phyloP scores from a whole-genome alignment of 179 eudicot species.

The Amaranthus tricolor region DNA sequence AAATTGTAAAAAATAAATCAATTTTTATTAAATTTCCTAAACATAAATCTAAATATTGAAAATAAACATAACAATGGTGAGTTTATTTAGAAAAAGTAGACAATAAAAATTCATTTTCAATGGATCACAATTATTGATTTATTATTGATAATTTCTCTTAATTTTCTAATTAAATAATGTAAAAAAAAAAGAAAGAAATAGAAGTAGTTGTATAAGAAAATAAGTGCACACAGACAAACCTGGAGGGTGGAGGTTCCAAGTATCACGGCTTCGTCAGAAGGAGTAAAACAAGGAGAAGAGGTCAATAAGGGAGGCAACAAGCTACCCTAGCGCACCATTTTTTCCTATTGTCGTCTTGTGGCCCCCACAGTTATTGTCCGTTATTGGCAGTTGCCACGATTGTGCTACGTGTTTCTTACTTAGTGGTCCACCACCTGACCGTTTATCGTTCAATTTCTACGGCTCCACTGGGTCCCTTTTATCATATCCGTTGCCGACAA shows the following conservation, averaged over 20 bases:
- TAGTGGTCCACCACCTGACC: conserved; percentile 15
- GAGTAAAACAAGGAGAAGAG: conserved; percentile 15
- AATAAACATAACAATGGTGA: too few species aligned
- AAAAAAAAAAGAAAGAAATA: too few species aligned
- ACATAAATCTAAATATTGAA: too few species aligned
- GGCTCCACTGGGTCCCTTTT: conserved; percentile 16
- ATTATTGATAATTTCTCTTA: too few species aligned
- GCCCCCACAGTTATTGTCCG: conserved; percentile 39
- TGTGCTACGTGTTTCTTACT: conserved; percentile 37
- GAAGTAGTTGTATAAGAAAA: too few species aligned
- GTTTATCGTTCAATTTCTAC: conserved; percentile 33
- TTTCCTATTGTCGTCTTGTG: conserved; percentile 5
- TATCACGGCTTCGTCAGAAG: conserved; percentile 28
- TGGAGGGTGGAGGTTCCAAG: neutral
- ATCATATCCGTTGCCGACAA: conserved; percentile 32
- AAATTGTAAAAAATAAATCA: too few species aligned
- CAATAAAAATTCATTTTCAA: too few species aligned
- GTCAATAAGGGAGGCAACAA: conserved; percentile 12
- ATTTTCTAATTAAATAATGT: too few species aligned
- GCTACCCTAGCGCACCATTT: neutral
- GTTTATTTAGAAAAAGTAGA: too few species aligned
- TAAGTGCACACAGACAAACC: too few species aligned
- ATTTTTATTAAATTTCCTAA: too few species aligned
- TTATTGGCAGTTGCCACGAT: conserved; percentile 54
- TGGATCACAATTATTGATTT: too few species aligned